Evolutionary conservation across 306 rosid genomes (phyloP).

Genomic region (Rosa chinensis): DNA sequence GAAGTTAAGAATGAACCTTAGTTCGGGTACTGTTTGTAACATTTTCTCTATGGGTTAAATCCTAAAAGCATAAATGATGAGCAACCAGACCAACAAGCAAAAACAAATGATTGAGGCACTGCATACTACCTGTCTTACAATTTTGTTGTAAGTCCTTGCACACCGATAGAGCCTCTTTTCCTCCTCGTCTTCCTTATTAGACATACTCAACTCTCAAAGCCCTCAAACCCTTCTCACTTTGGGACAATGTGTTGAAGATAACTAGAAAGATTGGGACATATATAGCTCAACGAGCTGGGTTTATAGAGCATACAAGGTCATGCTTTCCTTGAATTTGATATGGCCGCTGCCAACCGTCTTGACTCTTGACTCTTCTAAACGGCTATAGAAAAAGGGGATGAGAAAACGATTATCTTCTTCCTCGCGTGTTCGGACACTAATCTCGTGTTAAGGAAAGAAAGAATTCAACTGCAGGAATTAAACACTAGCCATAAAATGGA

Average conservation of each 20-base stretch:
- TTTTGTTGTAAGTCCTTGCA: conserved; percentile 30
- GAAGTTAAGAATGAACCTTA: too few relatives aligned
- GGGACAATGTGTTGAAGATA: conserved; percentile 4
- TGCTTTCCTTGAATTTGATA: background rate
- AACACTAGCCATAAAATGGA: background rate
- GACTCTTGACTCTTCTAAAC: background rate
- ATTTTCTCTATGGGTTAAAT: background rate
- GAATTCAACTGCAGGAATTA: background rate
- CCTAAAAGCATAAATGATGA: background rate
- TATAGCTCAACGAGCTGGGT: background rate
- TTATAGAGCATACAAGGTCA: conserved; percentile 20
- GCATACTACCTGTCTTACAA: conserved; percentile 35
- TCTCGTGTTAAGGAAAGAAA: conserved; percentile 19
- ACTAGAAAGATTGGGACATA: background rate
- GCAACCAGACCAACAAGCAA: background rate
- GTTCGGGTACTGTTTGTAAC: too few relatives aligned
- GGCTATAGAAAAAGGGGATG: background rate
- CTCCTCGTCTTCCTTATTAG: conserved; percentile 33
- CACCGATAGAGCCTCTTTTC: conserved; percentile 36
- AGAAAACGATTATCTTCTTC: background rate
- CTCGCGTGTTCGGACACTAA: background rate
- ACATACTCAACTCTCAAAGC: conserved; percentile 21
- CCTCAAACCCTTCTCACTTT: background rate
- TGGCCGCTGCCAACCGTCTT: background rate
- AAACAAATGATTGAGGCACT: background rate